A percentile compares a stretch with the other conserved stretches of the same genome.
Conservation (phyloP, 2,329 filamentous ascomycete genomes). For the Dactylellina cionopaga region DNA sequence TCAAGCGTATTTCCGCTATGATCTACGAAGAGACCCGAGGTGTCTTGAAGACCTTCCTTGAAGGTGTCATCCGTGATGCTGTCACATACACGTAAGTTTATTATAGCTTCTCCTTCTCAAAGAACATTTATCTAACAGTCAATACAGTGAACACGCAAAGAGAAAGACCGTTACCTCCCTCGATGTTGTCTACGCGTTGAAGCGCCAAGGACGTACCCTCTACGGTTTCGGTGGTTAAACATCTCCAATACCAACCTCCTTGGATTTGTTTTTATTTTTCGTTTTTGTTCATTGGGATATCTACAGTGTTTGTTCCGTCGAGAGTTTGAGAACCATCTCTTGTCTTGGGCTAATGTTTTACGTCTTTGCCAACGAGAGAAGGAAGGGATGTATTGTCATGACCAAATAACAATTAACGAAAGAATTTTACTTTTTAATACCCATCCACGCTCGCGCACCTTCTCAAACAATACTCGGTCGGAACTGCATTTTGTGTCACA, state of each 20-base stretch:
- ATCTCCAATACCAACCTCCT: slow-evolving; percentile 18
- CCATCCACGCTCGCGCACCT: background rate
- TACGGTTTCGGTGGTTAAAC: slow-evolving; percentile 90
- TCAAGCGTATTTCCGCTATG: slow-evolving; percentile 99
- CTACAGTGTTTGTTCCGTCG: slow-evolving; percentile 31
- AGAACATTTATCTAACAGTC: slow-evolving; percentile 2
- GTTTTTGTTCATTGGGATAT: background rate
- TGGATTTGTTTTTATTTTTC: slow-evolving; percentile 34
- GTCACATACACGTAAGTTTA: slow-evolving; percentile 72
- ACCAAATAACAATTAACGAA: slow-evolving; percentile 51
- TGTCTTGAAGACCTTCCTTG: slow-evolving; percentile 81
- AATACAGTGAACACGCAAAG: slow-evolving; percentile 74
- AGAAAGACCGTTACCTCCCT: slow-evolving; percentile 79
- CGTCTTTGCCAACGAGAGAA: slow-evolving; percentile 4
- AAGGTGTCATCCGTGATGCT: slow-evolving; percentile 78
- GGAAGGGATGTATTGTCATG: slow-evolving; percentile 47
- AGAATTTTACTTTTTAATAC: slow-evolving; percentile 4
- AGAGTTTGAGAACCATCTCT: slow-evolving; percentile 18
- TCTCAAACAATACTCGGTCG: slow-evolving; percentile 24
- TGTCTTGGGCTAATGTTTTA: slow-evolving; percentile 6
- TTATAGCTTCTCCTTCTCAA: background rate
- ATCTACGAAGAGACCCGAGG: slow-evolving; percentile 82
- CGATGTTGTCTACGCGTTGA: slow-evolving; percentile 74
- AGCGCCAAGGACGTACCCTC: slow-evolving; percentile 78
- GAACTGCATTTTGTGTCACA: slow-evolving; percentile 13